Conservation (phyloP, 768 basidiomycete genomes). For the Boletus tylopilopsis region DNA sequence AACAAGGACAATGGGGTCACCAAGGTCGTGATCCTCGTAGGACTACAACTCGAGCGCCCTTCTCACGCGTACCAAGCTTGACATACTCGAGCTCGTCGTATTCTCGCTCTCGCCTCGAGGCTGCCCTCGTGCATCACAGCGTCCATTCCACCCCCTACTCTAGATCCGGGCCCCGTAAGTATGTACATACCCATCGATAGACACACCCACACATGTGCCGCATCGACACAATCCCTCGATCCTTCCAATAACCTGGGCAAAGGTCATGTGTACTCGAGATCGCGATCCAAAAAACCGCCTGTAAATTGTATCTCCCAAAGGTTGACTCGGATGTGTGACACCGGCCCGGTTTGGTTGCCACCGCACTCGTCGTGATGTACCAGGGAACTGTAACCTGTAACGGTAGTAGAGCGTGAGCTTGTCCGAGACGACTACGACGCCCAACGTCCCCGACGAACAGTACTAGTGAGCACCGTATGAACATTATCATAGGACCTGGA, state of each 20-base stretch:
- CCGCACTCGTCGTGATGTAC: slow-evolving; percentile 16
- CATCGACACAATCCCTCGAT: no score
- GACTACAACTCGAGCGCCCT: slow-evolving; percentile 19
- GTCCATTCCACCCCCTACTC: no score
- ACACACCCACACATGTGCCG: no score
- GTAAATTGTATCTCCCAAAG: no score
- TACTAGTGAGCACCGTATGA: no score
- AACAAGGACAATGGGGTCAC: slow-evolving; percentile 26
- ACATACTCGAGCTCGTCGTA: not conserved
- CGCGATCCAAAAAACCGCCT: no score
- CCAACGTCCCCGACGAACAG: not conserved
- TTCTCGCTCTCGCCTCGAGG: not conserved
- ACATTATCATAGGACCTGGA: no score
- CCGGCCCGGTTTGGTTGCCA: slow-evolving; percentile 13
- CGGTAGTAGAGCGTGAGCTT: not conserved
- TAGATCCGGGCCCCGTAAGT: not conserved
- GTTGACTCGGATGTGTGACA: no score
- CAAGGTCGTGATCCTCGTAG: slow-evolving; percentile 28
- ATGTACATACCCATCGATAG: not conserved
- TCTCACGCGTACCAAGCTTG: slow-evolving; percentile 16
- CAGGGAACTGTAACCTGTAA: no score
- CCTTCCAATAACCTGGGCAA: no score
- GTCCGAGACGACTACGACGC: not conserved
- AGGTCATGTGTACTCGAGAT: no score
- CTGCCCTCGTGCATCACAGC: not conserved